Conservation (phyloP, 2,329 filamentous ascomycete genomes). For the Hirsutella rhossiliensis region DNA sequence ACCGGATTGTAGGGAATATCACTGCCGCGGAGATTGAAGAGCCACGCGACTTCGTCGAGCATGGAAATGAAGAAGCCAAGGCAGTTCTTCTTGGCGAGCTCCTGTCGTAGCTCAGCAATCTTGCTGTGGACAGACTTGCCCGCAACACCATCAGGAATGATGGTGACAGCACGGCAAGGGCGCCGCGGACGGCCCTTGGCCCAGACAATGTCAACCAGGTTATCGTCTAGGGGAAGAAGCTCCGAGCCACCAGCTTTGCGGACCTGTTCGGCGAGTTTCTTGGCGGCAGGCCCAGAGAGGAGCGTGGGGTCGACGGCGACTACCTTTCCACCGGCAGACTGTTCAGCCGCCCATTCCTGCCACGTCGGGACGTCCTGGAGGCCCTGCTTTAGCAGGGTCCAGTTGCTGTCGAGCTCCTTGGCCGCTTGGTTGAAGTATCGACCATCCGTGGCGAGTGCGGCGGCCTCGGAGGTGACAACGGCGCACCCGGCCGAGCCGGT, state of each 20-base stretch:
- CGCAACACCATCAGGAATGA: conserved; percentile 60
- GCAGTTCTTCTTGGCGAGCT: conserved; percentile 80
- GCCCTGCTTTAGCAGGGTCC: conserved; percentile 84
- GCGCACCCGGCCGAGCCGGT: conserved; percentile 90
- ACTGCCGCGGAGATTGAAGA: conserved; percentile 92
- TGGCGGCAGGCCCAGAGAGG: conserved; percentile 51
- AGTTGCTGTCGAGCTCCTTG: conserved; percentile 84
- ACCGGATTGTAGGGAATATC: conserved; percentile 98
- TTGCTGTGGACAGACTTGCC: conserved; percentile 78
- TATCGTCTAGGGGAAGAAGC: conserved; percentile 63
- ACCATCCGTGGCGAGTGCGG: conserved; percentile 85
- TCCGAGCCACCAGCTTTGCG: conserved; percentile 73
- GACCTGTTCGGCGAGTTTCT: conserved; percentile 74
- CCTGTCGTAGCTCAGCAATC: conserved; percentile 75
- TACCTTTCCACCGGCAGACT: conserved; percentile 73
- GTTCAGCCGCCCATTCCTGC: conserved; percentile 89
- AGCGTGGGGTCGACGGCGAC: conserved; percentile 88
- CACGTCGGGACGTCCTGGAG: conserved; percentile 90
- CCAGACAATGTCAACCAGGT: conserved; percentile 91
- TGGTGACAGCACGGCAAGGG: conserved; percentile 63
- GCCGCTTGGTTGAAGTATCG: conserved; percentile 96
- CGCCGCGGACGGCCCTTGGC: conserved; percentile 57
- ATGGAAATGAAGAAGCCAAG: conserved; percentile 83
- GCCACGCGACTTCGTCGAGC: conserved; percentile 94
- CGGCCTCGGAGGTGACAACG: conserved; percentile 74